A percentile compares a stretch with the other conserved stretches of the same genome.
Evolutionary conservation across 2,329 filamentous ascomycete genomes (phyloP).

Genomic region (Myotisia sp.): DNA sequence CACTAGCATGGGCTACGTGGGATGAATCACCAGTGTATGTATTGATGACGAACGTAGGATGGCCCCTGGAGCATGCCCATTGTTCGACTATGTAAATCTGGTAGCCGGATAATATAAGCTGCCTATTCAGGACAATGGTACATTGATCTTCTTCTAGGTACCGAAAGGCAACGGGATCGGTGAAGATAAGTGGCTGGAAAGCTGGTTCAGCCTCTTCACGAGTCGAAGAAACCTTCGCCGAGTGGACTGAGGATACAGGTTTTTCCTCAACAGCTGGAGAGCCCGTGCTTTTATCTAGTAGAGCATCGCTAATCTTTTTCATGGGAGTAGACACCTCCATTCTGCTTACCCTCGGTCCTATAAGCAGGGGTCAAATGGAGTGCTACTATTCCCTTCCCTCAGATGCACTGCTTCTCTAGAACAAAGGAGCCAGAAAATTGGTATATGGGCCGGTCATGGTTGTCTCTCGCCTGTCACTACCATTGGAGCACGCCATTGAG

Average conservation of each 20-base stretch:
- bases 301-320: no score
- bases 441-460: no score
- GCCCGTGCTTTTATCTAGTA: neutral
- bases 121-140: conserved; percentile 60
- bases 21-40: conserved; percentile 81
- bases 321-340: no score
- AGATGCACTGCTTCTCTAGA: no score
- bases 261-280: neutral
- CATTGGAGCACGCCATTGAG: no score
- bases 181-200: conserved; percentile 45
- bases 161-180: conserved; percentile 51
- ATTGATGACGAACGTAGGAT: conserved; percentile 81
- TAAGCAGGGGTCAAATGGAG: no score
- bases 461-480: no score
- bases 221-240: neutral
- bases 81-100: conserved; percentile 92
- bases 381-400: no score
- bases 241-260: neutral
- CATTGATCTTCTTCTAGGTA: conserved; percentile 77
- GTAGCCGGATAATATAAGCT: conserved; percentile 60
- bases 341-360: no score
- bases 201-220: neutral
- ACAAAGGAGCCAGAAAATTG: no score
- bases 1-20: conserved; percentile 62
- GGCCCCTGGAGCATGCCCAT: conserved; percentile 84